Evolutionary conservation across 768 basidiomycete genomes (phyloP).

Genomic region (Mycena floridula): DNA sequence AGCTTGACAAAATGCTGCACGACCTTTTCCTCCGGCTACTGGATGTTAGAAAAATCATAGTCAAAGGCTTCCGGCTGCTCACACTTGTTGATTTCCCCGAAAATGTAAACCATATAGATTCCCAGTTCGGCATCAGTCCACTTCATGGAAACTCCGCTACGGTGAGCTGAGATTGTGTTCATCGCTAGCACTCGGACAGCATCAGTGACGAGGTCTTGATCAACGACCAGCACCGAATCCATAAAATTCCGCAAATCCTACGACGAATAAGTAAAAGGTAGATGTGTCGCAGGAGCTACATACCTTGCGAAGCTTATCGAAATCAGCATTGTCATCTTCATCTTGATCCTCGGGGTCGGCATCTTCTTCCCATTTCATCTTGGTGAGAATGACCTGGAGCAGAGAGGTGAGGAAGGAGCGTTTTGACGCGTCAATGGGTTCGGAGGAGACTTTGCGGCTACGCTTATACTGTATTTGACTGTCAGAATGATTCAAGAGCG

Average conservation of each 20-base stretch:
- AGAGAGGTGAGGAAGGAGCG: slow-evolving; percentile 74
- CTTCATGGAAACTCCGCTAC: slow-evolving; percentile 55
- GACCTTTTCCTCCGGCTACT: slow-evolving; percentile 72
- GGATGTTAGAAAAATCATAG: slow-evolving; percentile 3
- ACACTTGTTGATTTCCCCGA: slow-evolving; percentile 92
- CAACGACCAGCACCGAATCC: slow-evolving; percentile 83
- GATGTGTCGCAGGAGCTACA: slow-evolving; percentile 8
- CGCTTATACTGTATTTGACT: slow-evolving; percentile 69
- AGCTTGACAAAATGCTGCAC: slow-evolving; percentile 80
- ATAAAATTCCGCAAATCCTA: slow-evolving; percentile 83
- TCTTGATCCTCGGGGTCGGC: slow-evolving; percentile 79
- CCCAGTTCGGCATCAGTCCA: slow-evolving; percentile 96
- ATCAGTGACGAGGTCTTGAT: slow-evolving; percentile 78
- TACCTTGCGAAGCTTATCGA: slow-evolving; percentile 84
- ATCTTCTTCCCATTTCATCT: slow-evolving; percentile 87
- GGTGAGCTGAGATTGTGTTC: slow-evolving; percentile 67
- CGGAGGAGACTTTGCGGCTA: slow-evolving; percentile 51
- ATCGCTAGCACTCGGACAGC: slow-evolving; percentile 69
- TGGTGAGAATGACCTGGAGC: slow-evolving; percentile 72
- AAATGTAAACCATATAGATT: slow-evolving; percentile 89
- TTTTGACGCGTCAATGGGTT: slow-evolving; percentile 57
- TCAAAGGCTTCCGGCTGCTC: slow-evolving; percentile 15
- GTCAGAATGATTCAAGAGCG: slow-evolving; percentile 3
- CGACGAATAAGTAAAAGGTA: slow-evolving; percentile 5
- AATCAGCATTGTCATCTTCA: slow-evolving; percentile 79